These are phyloP conservation scores for Venturia carpophila DNA, from an alignment of 2,329 filamentous ascomycete species.

Conservation along the genomic window DNA sequence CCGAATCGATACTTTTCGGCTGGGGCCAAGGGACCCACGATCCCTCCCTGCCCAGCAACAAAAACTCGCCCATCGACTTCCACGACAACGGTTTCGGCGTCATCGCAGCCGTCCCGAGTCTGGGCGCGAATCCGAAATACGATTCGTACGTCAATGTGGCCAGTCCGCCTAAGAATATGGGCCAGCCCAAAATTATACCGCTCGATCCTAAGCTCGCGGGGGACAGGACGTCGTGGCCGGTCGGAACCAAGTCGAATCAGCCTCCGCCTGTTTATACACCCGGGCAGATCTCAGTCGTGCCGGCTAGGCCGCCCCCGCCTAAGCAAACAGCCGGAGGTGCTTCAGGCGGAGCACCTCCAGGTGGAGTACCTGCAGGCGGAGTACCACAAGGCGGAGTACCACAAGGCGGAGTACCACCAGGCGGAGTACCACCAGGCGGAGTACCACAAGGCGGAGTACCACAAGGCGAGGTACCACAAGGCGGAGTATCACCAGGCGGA, in stretches of 20 bases:
- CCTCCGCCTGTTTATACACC: background rate
- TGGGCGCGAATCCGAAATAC: slow-evolving; percentile 11
- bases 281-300: background rate
- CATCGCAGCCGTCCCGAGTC: slow-evolving; percentile 3
- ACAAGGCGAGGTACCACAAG: no score
- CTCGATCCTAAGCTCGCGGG: background rate
- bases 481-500: no score
- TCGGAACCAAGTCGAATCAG: background rate
- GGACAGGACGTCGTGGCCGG: slow-evolving; percentile 5
- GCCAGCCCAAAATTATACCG: background rate
- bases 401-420: no score
- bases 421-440: no score
- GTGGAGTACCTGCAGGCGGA: no score
- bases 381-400: no score
- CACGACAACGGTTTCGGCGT: slow-evolving; percentile 18
- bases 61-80: slow-evolving; percentile 14
- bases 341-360: background rate
- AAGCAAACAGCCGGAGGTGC: background rate
- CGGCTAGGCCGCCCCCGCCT: background rate
- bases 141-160: background rate
- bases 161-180: background rate
- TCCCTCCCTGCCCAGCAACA: slow-evolving; percentile 5
- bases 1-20: slow-evolving; percentile 41
- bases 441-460: no score
- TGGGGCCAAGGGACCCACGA: slow-evolving; percentile 36